These are phyloP conservation scores for Scenedesmus sp. DNA, from an alignment of 163 green algal species.

Conservation along the genomic window DNA sequence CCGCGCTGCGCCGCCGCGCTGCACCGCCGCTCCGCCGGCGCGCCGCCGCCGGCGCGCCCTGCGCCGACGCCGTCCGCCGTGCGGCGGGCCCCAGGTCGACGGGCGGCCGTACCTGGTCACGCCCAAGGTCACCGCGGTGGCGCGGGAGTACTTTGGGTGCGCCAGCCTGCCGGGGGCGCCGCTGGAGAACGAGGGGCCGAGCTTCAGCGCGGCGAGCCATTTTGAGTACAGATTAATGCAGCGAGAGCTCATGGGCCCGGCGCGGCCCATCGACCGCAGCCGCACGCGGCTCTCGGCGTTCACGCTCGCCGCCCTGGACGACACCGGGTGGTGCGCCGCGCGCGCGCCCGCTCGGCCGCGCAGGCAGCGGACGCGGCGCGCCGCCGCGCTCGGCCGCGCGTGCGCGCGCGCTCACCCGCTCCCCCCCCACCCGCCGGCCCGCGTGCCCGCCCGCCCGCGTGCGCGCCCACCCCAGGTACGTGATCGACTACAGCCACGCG, in stretches of 20 bases:
- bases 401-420: background rate
- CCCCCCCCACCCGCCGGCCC: background rate
- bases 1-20: background rate
- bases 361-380: background rate
- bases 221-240: constrained; percentile 58
- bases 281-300: constrained; percentile 47
- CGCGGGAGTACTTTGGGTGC: constrained; percentile 54
- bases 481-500: background rate
- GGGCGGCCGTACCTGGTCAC: constrained; percentile 8
- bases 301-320: constrained; percentile 57
- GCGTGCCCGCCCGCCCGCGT: background rate
- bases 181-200: constrained; percentile 59
- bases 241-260: constrained; percentile 61
- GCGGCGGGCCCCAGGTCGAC: background rate
- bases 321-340: constrained; percentile 56
- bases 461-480: constrained; percentile 10
- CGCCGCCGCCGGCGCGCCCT: too few relatives aligned
- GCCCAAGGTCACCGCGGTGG: constrained; percentile 6
- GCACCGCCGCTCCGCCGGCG: too few relatives aligned
- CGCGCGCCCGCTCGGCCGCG: background rate
- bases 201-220: constrained; percentile 50
- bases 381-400: background rate
- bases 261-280: constrained; percentile 44
- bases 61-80: too few relatives aligned
- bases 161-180: constrained; percentile 48